These are phyloP conservation scores for Talaromyces islandicus DNA, from an alignment of 2,329 filamentous ascomycete species.

Conservation along the genomic window DNA sequence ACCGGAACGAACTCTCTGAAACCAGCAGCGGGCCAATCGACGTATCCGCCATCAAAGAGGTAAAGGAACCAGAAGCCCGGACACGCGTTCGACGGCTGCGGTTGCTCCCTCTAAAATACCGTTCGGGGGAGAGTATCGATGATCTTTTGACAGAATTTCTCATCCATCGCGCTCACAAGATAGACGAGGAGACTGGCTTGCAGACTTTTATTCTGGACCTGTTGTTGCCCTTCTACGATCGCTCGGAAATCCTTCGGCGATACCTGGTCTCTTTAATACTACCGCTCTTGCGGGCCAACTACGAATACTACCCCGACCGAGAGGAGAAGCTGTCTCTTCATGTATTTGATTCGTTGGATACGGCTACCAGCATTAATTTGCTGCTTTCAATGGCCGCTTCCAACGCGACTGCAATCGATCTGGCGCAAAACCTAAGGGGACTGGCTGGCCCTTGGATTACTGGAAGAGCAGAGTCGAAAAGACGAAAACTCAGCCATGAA, in stretches of 20 bases:
- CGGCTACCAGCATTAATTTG: conserved; percentile 46
- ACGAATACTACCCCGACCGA: conserved; percentile 56
- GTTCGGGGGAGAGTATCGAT: conserved; percentile 38
- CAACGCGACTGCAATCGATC: conserved; percentile 28
- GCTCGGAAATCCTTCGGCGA: conserved; percentile 46
- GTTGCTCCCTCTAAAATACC: conserved; percentile 44
- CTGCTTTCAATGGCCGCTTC: conserved; percentile 43
- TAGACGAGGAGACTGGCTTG: conserved; percentile 55
- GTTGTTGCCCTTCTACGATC: conserved; percentile 52
- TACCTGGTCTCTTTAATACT: conserved; percentile 58
- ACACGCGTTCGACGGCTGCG: conserved; percentile 48
- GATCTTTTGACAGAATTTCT: conserved; percentile 49
- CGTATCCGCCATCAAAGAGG: conserved; percentile 39
- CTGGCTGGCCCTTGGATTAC: conserved; percentile 60
- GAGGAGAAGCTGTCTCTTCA: conserved; percentile 42
- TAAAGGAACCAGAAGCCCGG: conserved; percentile 46
- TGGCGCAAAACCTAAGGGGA: conserved; percentile 51
- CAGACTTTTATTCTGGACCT: conserved; percentile 52
- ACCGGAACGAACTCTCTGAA: conserved; percentile 24
- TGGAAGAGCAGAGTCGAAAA: conserved; percentile 50
- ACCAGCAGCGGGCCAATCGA: conserved; percentile 35
- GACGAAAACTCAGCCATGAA: conserved; percentile 41
- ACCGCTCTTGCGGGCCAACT: conserved; percentile 54
- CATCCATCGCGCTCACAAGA: conserved; percentile 54
- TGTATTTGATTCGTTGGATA: conserved; percentile 48